phyloP scores from a whole-genome alignment of 139 green algal genomes.

The Auxenochlorella pyrenoidosa region DNA sequence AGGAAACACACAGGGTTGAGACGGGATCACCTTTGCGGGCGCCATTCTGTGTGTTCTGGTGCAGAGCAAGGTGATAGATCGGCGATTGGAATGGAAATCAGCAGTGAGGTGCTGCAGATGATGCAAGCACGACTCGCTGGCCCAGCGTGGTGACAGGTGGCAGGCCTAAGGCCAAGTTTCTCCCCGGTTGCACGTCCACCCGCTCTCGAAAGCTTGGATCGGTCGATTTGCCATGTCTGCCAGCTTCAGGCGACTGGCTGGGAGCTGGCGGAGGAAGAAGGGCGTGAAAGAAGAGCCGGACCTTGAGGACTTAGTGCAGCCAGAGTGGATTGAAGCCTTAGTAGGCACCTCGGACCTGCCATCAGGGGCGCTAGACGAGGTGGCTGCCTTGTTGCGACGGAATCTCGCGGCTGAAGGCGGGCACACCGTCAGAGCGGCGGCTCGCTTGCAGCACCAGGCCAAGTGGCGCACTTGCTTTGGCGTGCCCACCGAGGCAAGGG shows the following conservation, averaged over 20 bases:
- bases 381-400: background rate
- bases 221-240: background rate
- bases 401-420: constrained; percentile 9
- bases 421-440: background rate
- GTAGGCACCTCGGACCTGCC: background rate
- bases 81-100: background rate
- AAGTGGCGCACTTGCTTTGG: background rate
- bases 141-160: too few species aligned
- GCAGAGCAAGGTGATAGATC: background rate
- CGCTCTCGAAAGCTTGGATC: background rate
- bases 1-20: too few species aligned
- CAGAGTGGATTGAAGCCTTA: background rate
- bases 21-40: too few species aligned
- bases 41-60: too few species aligned
- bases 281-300: background rate
- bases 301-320: background rate
- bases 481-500: background rate
- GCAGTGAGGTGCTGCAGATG: too few species aligned
- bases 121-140: too few species aligned
- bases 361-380: background rate
- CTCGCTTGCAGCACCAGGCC: constrained; percentile 9
- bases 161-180: too few species aligned
- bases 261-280: background rate
- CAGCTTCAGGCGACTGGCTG: background rate
- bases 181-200: background rate